These are phyloP conservation scores for Sphaerulina musiva DNA, from an alignment of 2,329 filamentous ascomycete species.

Conservation along the genomic window DNA sequence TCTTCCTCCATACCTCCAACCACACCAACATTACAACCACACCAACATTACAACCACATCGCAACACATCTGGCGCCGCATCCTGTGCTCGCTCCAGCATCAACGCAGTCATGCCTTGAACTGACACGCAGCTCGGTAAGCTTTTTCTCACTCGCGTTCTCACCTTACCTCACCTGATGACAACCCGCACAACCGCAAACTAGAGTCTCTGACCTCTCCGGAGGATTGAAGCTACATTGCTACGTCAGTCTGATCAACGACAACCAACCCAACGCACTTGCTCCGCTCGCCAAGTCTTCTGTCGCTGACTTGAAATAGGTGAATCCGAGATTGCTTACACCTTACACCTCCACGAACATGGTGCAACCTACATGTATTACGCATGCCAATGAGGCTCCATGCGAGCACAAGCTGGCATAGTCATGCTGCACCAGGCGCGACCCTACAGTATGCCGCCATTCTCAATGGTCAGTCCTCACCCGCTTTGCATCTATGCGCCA, in stretches of 20 bases:
- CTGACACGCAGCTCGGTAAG: slow-evolving; percentile 11
- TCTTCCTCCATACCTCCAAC: not conserved
- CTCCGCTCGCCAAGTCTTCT: not conserved
- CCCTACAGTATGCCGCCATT: not conserved
- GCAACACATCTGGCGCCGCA: not conserved
- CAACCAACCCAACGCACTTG: not conserved
- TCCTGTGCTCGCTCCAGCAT: not conserved
- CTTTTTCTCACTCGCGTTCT: not conserved
- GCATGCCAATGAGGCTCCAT: not conserved
- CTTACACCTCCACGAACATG: not conserved
- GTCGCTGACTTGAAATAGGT: not conserved
- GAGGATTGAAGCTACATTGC: slow-evolving; percentile 27
- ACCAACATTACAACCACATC: not conserved
- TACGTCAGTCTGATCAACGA: slow-evolving; percentile 26
- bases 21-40: not conserved
- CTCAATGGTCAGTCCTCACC: not conserved
- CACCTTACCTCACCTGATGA: slow-evolving; percentile 16
- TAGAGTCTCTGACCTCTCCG: slow-evolving; percentile 27
- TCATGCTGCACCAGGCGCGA: no score
- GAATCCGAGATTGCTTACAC: not conserved
- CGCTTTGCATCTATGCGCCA: not conserved
- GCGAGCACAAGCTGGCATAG: not conserved
- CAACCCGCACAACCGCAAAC: slow-evolving; percentile 26
- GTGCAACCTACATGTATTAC: not conserved
- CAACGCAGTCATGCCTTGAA: not conserved